phyloP scores from a whole-genome alignment of 805 yeast genomes.

The Naumovozyma dairenensis region DNA sequence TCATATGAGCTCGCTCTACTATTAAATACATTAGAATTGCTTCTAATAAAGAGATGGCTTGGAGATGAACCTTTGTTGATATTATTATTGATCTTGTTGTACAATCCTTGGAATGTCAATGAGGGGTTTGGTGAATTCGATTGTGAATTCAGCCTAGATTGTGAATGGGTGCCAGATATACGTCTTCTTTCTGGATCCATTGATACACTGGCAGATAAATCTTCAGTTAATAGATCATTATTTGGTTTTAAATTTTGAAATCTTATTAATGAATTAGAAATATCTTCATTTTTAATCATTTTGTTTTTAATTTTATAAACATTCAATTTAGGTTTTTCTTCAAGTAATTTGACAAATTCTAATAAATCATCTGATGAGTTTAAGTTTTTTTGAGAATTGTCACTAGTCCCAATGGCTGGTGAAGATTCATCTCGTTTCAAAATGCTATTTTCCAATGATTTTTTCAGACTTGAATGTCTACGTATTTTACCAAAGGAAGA shows the following conservation, averaged over 20 bases:
- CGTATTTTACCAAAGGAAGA: slow-evolving; percentile 68
- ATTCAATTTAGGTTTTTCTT: slow-evolving; percentile 47
- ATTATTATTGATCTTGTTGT: too few species aligned
- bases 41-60: not conserved
- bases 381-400: too few species aligned
- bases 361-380: slow-evolving; percentile 39
- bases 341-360: slow-evolving; percentile 64
- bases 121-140: slow-evolving; percentile 31
- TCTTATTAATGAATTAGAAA: slow-evolving; percentile 39
- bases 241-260: slow-evolving; percentile 44
- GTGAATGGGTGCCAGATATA: slow-evolving; percentile 2
- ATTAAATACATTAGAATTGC: slow-evolving; percentile 3
- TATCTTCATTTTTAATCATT: slow-evolving; percentile 15
- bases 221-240: slow-evolving; percentile 47
- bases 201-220: slow-evolving; percentile 41
- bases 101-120: slow-evolving; percentile 10
- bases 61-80: not conserved
- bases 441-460: slow-evolving; percentile 22
- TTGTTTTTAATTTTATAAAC: slow-evolving; percentile 9
- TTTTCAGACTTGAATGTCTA: slow-evolving; percentile 35
- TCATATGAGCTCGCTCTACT: slow-evolving; percentile 13
- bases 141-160: slow-evolving; percentile 14
- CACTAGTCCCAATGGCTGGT: not conserved
- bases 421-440: slow-evolving; percentile 13
- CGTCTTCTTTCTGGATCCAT: slow-evolving; percentile 16